Base-by-base conservation (phyloP, 2,329 filamentous ascomycete species). In the Raffaelea albimanens region DNA sequence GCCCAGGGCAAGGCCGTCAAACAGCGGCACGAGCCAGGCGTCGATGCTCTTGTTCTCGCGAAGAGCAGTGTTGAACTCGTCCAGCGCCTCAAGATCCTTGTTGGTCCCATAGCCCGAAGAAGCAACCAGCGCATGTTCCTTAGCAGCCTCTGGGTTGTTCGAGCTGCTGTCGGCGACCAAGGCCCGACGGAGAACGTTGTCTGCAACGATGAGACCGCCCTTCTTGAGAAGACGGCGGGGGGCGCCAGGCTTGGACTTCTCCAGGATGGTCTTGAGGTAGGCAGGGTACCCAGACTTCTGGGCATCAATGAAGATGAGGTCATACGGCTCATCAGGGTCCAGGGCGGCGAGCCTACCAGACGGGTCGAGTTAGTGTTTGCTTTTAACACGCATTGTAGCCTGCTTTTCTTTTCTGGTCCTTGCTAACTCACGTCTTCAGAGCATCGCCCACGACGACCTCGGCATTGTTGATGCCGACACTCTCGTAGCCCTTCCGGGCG, bases 291-390 rank as follows among this genome's bases (percentile, higher is more conserved):
- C 70, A 0, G 64, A 61, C 61, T 77, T 77, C 49, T 77, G 66
- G 21, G 73, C 73, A 49, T 76, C 73, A 51, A 76, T 66, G 57
- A 77, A 77, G 56, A 76, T 65, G 40, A 76, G 59, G 57, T 77
- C 74, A 53, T 72, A 78, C 4, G 74, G 70, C 54, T 68, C 59
- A 33, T 58, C 48, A 49, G 60, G 54, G 50, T 66, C 53, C 3
- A 65, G 61, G n/a, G 55, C 48, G 7, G 58, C 55, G 10, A 67
- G 59, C 2, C 64, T 66, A 46, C 13, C 43, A 34, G 31, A 20
- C 19, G 4, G 14, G 18, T 9, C 25, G 16, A 7, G 9, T 41
- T 10, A 41, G 41, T 29, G 25, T 29, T 29, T 29, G 25, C 13
- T 29, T 13, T 29, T 29, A 7, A 7, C 25, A 7, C 25, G 25